Percentiles rank a stretch among this genome's conserved stretches.
Evolutionary conservation across 306 rosid genomes (phyloP).

Genomic region (Gynostemma pentaphyllum): DNA sequence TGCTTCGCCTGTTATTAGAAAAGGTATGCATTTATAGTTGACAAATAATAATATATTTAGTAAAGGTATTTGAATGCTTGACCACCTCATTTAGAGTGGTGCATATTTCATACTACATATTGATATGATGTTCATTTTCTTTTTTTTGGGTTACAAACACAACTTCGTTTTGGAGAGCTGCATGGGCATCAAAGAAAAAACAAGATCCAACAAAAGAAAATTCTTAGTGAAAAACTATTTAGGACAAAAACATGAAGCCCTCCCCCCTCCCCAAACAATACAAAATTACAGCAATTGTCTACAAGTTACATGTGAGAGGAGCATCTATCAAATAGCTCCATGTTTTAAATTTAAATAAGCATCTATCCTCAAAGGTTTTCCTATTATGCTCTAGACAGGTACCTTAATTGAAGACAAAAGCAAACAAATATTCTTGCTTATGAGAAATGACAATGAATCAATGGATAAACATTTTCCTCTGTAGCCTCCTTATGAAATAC

Average conservation of each 20-base stretch:
- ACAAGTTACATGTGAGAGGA: neutral
- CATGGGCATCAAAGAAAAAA: neutral
- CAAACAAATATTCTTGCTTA: too few species aligned
- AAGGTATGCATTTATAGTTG: conserved; percentile 30
- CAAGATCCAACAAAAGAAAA: neutral
- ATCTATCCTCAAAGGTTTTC: too few species aligned
- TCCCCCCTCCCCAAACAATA: neutral
- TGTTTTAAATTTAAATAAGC: too few species aligned
- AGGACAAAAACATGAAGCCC: neutral
- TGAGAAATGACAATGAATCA: too few species aligned
- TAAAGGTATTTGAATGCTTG: neutral
- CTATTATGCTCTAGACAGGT: too few species aligned
- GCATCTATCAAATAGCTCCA: too few species aligned
- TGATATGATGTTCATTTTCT: neutral
- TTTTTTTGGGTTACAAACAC: neutral
- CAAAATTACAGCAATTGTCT: neutral
- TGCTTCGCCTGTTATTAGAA: conserved; percentile 74
- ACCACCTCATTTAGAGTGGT: neutral
- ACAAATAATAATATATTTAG: neutral
- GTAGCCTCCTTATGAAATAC: too few species aligned
- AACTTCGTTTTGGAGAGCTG: neutral
- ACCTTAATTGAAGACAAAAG: too few species aligned
- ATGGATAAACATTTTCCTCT: too few species aligned
- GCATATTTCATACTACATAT: neutral
- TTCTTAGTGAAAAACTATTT: neutral